Evolutionary conservation across 2,329 filamentous ascomycete genomes (phyloP).

Genomic region (Elsinoe arachidis): DNA sequence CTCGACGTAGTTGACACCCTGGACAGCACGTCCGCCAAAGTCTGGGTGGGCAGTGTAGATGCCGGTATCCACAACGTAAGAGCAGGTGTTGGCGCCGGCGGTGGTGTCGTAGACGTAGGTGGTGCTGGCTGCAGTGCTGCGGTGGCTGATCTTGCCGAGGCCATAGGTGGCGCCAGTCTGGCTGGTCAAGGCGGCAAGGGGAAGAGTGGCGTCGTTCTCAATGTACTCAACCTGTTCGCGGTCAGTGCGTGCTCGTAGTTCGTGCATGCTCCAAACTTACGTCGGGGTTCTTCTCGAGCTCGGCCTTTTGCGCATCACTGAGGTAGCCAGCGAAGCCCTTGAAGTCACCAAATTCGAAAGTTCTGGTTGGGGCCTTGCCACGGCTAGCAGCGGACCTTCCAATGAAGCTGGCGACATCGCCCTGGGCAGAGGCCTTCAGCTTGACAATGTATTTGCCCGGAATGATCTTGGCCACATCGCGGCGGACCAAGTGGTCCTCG

Average conservation of each 20-base stretch:
- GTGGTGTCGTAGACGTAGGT: conserved; percentile 33
- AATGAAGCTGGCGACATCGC: conserved; percentile 7
- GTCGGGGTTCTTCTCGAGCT: conserved; percentile 15
- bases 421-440: conserved; percentile 13
- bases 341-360: conserved; percentile 15
- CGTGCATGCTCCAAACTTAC: not conserved
- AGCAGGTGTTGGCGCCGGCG: conserved; percentile 34
- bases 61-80: conserved; percentile 42
- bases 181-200: conserved; percentile 12
- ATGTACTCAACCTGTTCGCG: conserved; percentile 2
- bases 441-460: conserved; percentile 16
- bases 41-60: conserved; percentile 37
- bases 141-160: conserved; percentile 19
- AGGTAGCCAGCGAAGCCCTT: conserved; percentile 15
- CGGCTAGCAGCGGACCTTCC: conserved; percentile 14
- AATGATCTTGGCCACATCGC: conserved; percentile 6
- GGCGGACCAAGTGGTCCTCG: not conserved
- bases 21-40: conserved; percentile 35
- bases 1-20: conserved; percentile 33
- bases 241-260: not conserved
- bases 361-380: conserved; percentile 9
- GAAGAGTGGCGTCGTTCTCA: conserved; percentile 12
- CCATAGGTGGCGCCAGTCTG: conserved; percentile 20
- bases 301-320: conserved; percentile 12
- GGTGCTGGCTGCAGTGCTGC: conserved; percentile 19